Percentiles rank a stretch among this genome's conserved stretches.
Conservation (phyloP, 805 yeast genomes). For the Priceomyces castillae region DNA sequence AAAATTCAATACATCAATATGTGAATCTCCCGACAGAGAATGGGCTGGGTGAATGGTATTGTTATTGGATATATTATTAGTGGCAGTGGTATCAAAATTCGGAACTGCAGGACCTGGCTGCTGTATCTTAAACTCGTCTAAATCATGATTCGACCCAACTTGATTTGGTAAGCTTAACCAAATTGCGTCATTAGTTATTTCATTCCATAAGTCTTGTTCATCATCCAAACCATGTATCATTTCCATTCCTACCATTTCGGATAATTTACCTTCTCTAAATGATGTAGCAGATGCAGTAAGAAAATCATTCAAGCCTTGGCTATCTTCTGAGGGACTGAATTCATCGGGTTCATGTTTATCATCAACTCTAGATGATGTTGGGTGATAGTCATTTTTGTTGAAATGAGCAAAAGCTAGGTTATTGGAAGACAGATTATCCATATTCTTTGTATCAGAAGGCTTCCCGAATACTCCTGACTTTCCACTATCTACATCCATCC, state of each 20-base stretch:
- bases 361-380: not conserved
- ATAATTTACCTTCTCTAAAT: not conserved
- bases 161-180: slow-evolving; percentile 51
- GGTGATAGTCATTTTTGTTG: not conserved
- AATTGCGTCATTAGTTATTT: slow-evolving; percentile 70
- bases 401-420: not conserved
- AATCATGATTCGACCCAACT: not conserved
- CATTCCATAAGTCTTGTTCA: slow-evolving; percentile 66
- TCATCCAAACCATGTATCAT: slow-evolving; percentile 41
- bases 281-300: slow-evolving; percentile 11
- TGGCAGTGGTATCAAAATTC: not conserved
- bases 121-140: not conserved
- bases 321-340: not conserved
- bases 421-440: not conserved
- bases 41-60: not conserved
- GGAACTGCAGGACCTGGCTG: not conserved
- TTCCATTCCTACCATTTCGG: slow-evolving; percentile 32
- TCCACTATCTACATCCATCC: not conserved
- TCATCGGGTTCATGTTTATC: not conserved
- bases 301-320: slow-evolving; percentile 21
- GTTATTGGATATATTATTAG: not conserved
- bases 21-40: not conserved
- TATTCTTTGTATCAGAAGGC: not conserved
- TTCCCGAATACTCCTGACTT: not conserved
- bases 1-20: not conserved